These are phyloP conservation scores for Pythium insidiosum DNA, from an alignment of 352 stramenopile genomes.

Conservation along the genomic window DNA sequence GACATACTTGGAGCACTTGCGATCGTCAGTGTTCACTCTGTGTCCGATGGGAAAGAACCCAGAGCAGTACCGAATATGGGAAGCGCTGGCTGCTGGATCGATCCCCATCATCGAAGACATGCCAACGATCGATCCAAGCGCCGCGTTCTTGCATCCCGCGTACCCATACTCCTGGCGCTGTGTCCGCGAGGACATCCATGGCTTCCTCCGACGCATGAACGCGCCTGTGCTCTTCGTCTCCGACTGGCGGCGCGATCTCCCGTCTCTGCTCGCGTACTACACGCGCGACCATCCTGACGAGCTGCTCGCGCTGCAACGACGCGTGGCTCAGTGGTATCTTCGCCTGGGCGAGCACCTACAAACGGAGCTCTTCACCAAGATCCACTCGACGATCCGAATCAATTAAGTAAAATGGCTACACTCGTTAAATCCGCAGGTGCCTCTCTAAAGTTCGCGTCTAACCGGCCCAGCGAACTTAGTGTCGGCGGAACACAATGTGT, in stretches of 20 bases:
- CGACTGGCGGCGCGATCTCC: conserved; percentile 48
- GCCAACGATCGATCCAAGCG: conserved; percentile 2
- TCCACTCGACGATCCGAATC: conserved; percentile 1
- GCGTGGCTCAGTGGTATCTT: conserved; percentile 27
- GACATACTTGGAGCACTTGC: conserved; percentile 42
- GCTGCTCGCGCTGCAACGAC: conserved; percentile 23
- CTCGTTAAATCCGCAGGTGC: no score
- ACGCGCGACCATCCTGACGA: conserved; percentile 19
- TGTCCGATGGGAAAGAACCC: conserved; percentile 59
- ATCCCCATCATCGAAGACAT: conserved; percentile 61
- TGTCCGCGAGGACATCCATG: conserved; percentile 40
- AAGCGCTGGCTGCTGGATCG: conserved; percentile 46
- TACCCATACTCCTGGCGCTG: conserved; percentile 54
- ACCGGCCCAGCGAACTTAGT: no score
- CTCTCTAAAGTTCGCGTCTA: no score
- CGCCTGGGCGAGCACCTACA: conserved; percentile 34
- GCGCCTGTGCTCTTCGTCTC: conserved; percentile 48
- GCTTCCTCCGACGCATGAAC: conserved; percentile 34
- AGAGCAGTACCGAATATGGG: conserved; percentile 64
- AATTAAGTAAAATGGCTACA: no score
- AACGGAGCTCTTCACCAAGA: conserved; percentile 11
- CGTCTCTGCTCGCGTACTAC: conserved; percentile 28
- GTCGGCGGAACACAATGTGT: no score
- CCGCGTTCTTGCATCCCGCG: conserved; percentile 48
- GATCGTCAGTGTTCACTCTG: conserved; percentile 51